These are phyloP conservation scores for Chloranthus sessilifolius DNA, from an alignment of 164 flowering plant genomes.

Conservation along the genomic window DNA sequence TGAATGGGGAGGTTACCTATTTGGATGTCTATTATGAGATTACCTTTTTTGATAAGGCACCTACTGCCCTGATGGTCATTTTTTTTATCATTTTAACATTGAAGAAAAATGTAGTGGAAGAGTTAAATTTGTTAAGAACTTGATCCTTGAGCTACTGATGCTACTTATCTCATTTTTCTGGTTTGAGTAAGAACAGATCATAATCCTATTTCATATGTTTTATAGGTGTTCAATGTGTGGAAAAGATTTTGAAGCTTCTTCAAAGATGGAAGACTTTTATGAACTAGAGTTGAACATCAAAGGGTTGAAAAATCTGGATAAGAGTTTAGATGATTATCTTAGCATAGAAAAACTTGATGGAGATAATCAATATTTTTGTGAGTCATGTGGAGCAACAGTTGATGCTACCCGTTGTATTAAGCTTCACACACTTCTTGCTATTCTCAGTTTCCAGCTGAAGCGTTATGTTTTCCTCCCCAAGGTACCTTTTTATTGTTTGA, in stretches of 20 bases:
- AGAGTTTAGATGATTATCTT: slow-evolving; percentile 84
- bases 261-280: slow-evolving; percentile 88
- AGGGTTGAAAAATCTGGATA: slow-evolving; percentile 76
- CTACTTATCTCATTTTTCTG: too few species aligned
- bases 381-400: slow-evolving; percentile 68
- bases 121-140: too few species aligned
- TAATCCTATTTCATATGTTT: too few species aligned
- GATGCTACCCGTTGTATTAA: slow-evolving; percentile 90
- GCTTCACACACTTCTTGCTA: slow-evolving; percentile 71
- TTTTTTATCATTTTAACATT: too few species aligned
- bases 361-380: slow-evolving; percentile 92
- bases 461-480: slow-evolving; percentile 90
- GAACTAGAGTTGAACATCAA: slow-evolving; percentile 86
- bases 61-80: too few species aligned
- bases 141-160: too few species aligned
- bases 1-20: too few species aligned
- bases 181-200: too few species aligned
- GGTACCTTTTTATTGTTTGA: too few species aligned
- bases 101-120: too few species aligned
- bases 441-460: slow-evolving; percentile 93
- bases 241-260: slow-evolving; percentile 87
- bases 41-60: too few species aligned
- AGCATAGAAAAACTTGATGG: slow-evolving; percentile 78
- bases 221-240: slow-evolving; percentile 89
- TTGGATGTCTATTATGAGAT: too few species aligned